These are phyloP conservation scores for Dothiorella sarmentorum DNA, from an alignment of 2,329 filamentous ascomycete species.

Conservation along the genomic window DNA sequence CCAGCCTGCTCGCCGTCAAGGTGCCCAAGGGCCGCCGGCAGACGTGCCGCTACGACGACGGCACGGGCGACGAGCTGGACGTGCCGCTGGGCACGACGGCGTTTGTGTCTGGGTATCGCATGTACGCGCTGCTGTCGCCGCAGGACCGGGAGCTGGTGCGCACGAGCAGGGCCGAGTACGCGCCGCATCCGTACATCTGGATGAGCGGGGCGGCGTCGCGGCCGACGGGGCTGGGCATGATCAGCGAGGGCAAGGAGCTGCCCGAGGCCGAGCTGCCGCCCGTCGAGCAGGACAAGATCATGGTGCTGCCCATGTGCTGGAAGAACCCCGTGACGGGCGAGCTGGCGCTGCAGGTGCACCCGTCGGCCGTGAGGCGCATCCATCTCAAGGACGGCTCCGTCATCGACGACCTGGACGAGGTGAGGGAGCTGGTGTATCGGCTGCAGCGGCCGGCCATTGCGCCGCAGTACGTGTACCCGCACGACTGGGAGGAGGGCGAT, in stretches of 20 bases:
- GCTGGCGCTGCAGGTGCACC: conserved; percentile 70
- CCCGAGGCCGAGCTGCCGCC: conserved; percentile 58
- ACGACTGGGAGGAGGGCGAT: conserved; percentile 76
- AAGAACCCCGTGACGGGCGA: conserved; percentile 68
- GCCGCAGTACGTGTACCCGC: conserved; percentile 64
- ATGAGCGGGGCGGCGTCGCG: conserved; percentile 67
- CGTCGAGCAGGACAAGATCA: conserved; percentile 63
- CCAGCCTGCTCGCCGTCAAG: conserved; percentile 68
- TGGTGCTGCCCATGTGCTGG: conserved; percentile 74
- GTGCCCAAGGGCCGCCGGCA: conserved; percentile 66
- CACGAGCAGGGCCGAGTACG: conserved; percentile 68
- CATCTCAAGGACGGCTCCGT: conserved; percentile 64
- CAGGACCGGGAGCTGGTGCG: conserved; percentile 66
- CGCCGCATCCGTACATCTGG: conserved; percentile 78
- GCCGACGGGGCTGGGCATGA: conserved; percentile 66
- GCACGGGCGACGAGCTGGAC: conserved; percentile 60
- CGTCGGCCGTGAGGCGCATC: conserved; percentile 66
- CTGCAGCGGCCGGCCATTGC: conserved; percentile 71
- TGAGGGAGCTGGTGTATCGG: conserved; percentile 67
- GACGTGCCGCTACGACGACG: conserved; percentile 70
- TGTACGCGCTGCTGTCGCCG: conserved; percentile 64
- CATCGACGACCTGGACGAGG: conserved; percentile 64
- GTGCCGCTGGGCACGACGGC: conserved; percentile 74
- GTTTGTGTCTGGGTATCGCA: conserved; percentile 67
- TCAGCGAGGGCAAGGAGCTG: conserved; percentile 64